Conservation (phyloP, 83 land plant species). For the Picea mariana region DNA sequence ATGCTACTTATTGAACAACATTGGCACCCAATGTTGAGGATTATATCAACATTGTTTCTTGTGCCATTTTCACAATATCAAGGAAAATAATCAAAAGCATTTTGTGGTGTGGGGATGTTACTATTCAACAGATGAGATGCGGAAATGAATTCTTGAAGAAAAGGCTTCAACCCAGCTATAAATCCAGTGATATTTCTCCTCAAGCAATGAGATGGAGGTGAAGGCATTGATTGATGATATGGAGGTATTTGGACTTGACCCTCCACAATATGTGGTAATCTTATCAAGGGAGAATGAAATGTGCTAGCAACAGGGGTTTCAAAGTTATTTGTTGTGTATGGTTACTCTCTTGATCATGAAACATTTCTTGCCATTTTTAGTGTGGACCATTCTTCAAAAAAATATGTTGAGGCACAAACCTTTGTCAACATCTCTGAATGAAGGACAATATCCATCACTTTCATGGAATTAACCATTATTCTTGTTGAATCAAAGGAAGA, state of each 20-base stretch:
- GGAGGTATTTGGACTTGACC: constrained; percentile 34
- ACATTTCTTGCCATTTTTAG: constrained; percentile 41
- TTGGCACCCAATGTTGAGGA: constrained; percentile 20
- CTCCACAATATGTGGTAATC: constrained; percentile 37
- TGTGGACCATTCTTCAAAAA: constrained; percentile 36
- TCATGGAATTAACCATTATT: constrained; percentile 42
- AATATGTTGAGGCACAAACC: constrained; percentile 39
- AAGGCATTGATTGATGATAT: constrained; percentile 47
- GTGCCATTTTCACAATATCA: constrained; percentile 68
- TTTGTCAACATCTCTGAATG: constrained; percentile 37
- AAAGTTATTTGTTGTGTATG: constrained; percentile 33
- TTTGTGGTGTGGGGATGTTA: constrained; percentile 89
- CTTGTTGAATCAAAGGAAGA: constrained; percentile 39
- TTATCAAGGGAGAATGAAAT: constrained; percentile 53
- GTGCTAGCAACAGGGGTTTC: constrained; percentile 48
- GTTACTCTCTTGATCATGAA: constrained; percentile 39
- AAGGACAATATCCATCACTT: constrained; percentile 13
- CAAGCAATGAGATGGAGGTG: constrained; percentile 45
- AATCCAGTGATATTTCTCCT: constrained; percentile 52
- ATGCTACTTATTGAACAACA: constrained; percentile 18
- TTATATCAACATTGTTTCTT: constrained; percentile 61
- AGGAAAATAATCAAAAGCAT: constrained; percentile 66
- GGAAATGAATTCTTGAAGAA: constrained; percentile 63
- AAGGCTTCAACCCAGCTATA: constrained; percentile 34
- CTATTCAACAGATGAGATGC: constrained; percentile 65